Percentiles rank a stretch among this genome's conserved stretches.
Conservation (phyloP, 179 eudicot species). For the Silene coronaria region DNA sequence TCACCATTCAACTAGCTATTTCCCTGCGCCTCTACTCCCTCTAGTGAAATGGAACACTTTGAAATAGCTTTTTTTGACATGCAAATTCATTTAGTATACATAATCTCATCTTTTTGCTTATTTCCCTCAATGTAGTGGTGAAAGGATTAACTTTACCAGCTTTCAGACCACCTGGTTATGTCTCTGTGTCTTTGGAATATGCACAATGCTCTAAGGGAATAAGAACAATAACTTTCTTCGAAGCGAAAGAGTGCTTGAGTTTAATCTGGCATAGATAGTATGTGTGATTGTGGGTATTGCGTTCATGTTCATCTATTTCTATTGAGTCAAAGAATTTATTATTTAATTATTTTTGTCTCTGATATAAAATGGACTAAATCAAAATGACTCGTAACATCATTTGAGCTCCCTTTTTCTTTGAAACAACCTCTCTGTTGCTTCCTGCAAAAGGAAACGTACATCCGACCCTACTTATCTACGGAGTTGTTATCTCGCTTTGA, state of each 20-base stretch:
- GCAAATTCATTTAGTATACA: no score
- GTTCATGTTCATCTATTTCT: neutral
- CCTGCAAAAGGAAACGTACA: neutral
- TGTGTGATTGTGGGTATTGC: neutral
- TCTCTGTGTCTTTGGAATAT: neutral
- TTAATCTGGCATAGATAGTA: slow-evolving; percentile 1
- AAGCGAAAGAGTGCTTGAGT: neutral
- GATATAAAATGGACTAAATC: no score
- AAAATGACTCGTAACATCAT: no score
- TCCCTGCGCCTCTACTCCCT: no score
- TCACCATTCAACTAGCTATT: no score
- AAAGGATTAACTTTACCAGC: slow-evolving; percentile 5
- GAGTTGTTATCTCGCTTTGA: neutral
- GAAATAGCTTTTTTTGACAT: no score
- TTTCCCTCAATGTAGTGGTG: slow-evolving; percentile 6
- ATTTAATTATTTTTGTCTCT: neutral
- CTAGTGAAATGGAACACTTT: no score
- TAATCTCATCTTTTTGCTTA: no score
- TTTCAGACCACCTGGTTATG: slow-evolving; percentile 9
- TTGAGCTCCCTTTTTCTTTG: neutral
- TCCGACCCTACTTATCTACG: neutral
- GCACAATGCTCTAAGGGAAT: neutral
- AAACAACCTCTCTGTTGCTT: no score
- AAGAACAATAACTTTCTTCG: slow-evolving; percentile 9
- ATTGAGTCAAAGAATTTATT: neutral